phyloP scores from a whole-genome alignment of 1,139 yeast species.

The Pneumocystis murina region DNA sequence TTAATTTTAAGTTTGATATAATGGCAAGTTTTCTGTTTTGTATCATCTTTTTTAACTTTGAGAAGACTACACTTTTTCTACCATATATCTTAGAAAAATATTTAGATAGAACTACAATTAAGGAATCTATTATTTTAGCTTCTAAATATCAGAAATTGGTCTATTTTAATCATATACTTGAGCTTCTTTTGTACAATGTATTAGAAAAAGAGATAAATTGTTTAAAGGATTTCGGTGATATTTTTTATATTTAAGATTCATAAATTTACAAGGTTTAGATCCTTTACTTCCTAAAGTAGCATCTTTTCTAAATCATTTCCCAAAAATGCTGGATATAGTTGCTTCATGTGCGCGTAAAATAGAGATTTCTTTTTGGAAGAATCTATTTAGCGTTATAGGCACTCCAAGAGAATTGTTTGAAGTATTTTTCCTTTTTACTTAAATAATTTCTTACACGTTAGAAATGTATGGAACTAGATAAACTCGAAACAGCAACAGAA shows the following conservation, averaged over 20 bases:
- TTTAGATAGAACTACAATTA: slow-evolving; percentile 17
- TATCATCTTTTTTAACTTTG: slow-evolving; percentile 20
- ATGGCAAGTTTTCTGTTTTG: background rate
- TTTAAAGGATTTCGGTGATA: slow-evolving; percentile 13
- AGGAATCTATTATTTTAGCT: slow-evolving; percentile 23
- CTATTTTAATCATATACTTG: slow-evolving; percentile 36
- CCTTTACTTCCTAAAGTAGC: slow-evolving; percentile 16
- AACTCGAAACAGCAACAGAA: slow-evolving; percentile 30
- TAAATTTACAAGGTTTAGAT: slow-evolving; percentile 16
- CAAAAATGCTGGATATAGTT: slow-evolving; percentile 33
- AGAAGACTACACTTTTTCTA: slow-evolving; percentile 22
- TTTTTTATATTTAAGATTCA: background rate
- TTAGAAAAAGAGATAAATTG: slow-evolving; percentile 20
- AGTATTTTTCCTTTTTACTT: background rate
- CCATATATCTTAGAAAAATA: slow-evolving; percentile 20
- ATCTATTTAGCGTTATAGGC: slow-evolving; percentile 32
- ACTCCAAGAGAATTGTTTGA: slow-evolving; percentile 28
- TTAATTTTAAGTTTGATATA: slow-evolving; percentile 16
- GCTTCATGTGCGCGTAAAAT: slow-evolving; percentile 51
- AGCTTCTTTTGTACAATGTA: slow-evolving; percentile 30
- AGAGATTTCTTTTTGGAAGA: slow-evolving; percentile 47
- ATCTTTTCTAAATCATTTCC: slow-evolving; percentile 22
- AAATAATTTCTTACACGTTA: background rate
- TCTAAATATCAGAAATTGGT: slow-evolving; percentile 29
- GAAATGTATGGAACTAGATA: slow-evolving; percentile 23